Percentiles rank a stretch among this genome's conserved stretches.
These are phyloP conservation scores for Exserohilum rostratum DNA, from an alignment of 2,329 filamentous ascomycete species.

Conservation along the genomic window DNA sequence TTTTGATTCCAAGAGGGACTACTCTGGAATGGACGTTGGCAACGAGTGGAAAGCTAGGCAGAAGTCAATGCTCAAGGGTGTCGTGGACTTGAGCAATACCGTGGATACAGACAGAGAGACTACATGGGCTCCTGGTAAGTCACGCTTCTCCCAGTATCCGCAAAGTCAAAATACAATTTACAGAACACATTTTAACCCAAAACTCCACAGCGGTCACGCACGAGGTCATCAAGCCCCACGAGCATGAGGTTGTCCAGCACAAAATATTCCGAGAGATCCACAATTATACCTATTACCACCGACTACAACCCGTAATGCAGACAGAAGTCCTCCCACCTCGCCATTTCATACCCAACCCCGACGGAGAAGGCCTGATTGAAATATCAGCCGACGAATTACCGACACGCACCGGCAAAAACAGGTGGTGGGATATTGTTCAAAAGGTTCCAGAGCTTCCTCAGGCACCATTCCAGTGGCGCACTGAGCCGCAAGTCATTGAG, in stretches of 20 bases:
- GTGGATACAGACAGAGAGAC: constrained; percentile 48
- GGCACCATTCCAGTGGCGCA: constrained; percentile 25
- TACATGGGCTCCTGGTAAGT: constrained; percentile 49
- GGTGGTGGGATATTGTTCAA: constrained; percentile 38
- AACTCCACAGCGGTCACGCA: constrained; percentile 56
- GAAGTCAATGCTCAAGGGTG: constrained; percentile 28
- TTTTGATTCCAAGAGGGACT: neutral
- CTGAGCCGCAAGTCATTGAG: constrained; percentile 49
- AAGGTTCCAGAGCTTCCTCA: constrained; percentile 22
- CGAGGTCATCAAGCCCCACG: constrained; percentile 53
- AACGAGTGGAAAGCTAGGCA: constrained; percentile 14
- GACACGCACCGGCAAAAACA: constrained; percentile 34
- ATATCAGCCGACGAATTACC: constrained; percentile 54
- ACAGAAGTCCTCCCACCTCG: constrained; percentile 60
- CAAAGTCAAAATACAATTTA: neutral
- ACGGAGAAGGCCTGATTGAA: constrained; percentile 49
- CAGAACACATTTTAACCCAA: constrained; percentile 13
- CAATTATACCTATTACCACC: constrained; percentile 59
- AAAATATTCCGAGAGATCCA: constrained; percentile 61
- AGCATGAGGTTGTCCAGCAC: constrained; percentile 57
- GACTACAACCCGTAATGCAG: constrained; percentile 60
- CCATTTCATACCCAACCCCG: constrained; percentile 55
- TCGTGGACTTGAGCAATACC: constrained; percentile 48
- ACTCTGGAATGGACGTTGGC: neutral
- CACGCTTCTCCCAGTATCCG: neutral